Evolutionary conservation across 2,329 filamentous ascomycete species (phyloP).

Genomic region (Trichothecium sympodiale): DNA sequence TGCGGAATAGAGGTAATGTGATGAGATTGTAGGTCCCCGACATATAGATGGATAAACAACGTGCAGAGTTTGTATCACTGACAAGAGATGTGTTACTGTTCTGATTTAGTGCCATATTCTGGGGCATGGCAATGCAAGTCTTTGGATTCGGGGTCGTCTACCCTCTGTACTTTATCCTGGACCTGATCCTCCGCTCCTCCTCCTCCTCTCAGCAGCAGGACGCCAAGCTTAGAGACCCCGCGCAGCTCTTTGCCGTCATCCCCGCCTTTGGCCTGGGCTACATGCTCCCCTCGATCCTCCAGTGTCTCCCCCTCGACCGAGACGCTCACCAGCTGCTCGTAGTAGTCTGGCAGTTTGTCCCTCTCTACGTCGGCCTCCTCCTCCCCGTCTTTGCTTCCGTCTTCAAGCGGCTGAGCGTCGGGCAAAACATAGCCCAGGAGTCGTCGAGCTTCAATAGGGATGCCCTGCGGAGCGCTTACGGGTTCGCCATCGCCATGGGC

Average conservation of each 20-base stretch:
- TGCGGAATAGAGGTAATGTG: conserved; percentile 2
- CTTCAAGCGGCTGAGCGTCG: conserved; percentile 11
- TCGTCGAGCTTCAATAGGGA: conserved; percentile 8
- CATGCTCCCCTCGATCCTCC: conserved; percentile 8
- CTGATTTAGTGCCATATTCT: conserved; percentile 10
- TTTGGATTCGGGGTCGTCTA: conserved; percentile 12
- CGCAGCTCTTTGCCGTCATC: conserved; percentile 8
- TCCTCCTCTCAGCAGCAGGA: conserved; percentile 3
- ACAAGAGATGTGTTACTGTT: no score
- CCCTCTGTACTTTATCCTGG: conserved; percentile 11
- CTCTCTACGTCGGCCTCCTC: conserved; percentile 8
- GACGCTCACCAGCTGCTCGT: conserved; percentile 12
- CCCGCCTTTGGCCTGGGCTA: conserved; percentile 13
- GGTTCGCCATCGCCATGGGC: conserved; percentile 14
- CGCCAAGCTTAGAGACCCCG: conserved; percentile 10
- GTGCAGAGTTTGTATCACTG: no score
- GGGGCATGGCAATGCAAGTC: conserved; percentile 11
- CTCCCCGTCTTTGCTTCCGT: conserved; percentile 9
- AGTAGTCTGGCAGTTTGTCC: conserved; percentile 12
- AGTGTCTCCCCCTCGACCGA: conserved; percentile 11
- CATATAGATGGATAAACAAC: no score
- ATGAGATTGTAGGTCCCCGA: conserved; percentile 1
- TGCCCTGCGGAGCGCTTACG: conserved; percentile 12
- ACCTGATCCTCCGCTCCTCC: conserved; percentile 8
- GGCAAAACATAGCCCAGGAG: conserved; percentile 9